Conservation (phyloP, 2,329 filamentous ascomycete genomes). For the Fusarium udum region DNA sequence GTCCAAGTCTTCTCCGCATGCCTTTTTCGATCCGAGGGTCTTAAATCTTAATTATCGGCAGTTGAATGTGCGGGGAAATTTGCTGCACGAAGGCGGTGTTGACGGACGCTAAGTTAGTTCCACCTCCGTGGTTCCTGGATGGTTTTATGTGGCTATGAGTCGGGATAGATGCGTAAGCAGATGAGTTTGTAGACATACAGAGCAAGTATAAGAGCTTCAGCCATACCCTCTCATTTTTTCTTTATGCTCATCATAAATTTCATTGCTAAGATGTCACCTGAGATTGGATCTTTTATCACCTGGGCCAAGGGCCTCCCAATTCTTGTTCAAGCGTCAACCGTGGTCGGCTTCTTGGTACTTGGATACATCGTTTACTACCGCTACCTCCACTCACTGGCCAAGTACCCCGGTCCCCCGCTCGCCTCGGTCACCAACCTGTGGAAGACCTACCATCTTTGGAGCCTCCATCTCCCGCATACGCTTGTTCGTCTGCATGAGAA, state of each 20-base stretch:
- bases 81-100: too few relatives aligned
- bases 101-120: too few relatives aligned
- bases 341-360: rapidly evolving
- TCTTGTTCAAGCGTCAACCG: neutral
- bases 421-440: neutral
- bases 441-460: neutral
- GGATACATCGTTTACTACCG: neutral
- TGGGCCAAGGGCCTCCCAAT: neutral
- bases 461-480: neutral
- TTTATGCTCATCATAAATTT: neutral
- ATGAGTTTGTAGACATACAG: neutral
- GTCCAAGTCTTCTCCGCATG: too few relatives aligned
- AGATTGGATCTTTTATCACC: neutral
- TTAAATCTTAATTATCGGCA: too few relatives aligned
- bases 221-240: neutral
- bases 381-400: neutral
- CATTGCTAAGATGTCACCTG: neutral
- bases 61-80: too few relatives aligned
- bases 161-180: too few relatives aligned
- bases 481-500: neutral
- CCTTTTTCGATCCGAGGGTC: too few relatives aligned
- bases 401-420: neutral
- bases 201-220: neutral
- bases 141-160: neutral
- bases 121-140: neutral